Conservation (phyloP, 129 eudicot species). For the Arctium lappa region DNA sequence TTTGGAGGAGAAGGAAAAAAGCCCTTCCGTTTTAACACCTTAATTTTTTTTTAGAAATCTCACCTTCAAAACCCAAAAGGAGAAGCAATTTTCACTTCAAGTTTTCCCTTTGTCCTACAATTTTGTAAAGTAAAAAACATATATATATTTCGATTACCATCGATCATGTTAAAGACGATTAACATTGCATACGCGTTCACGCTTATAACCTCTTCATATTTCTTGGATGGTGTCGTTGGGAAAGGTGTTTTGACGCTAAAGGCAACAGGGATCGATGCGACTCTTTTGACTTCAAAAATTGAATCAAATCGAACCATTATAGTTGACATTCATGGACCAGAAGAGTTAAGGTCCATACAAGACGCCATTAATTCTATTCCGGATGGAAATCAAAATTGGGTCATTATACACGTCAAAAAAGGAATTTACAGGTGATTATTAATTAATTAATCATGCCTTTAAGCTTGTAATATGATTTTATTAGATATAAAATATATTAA, state of each 20-base stretch:
- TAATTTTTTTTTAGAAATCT: no score
- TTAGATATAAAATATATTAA: background rate
- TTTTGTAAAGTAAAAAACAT: background rate
- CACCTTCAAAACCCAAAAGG: conserved; percentile 10
- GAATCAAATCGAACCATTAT: conserved; percentile 27
- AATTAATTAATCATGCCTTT: background rate
- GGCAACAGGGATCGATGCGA: conserved; percentile 37
- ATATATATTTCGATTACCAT: background rate
- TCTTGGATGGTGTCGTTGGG: conserved; percentile 32
- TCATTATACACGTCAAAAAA: conserved; percentile 53
- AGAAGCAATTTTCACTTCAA: background rate
- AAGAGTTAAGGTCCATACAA: conserved; percentile 59
- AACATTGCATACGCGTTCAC: conserved; percentile 1
- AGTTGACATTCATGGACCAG: conserved; percentile 56
- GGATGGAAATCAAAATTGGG: conserved; percentile 59
- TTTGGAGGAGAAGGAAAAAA: conserved; percentile 30
- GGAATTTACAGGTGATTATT: conserved; percentile 65
- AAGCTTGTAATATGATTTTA: background rate
- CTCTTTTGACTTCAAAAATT: conserved; percentile 41
- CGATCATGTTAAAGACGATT: background rate
- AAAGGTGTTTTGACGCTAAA: conserved; percentile 20
- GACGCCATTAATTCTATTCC: conserved; percentile 80
- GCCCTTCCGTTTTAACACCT: conserved; percentile 14
- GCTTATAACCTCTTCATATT: conserved; percentile 17
- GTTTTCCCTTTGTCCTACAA: background rate